These are phyloP conservation scores for Yamadazyma jaroonii DNA, from an alignment of 1,139 yeast genomes.

Conservation along the genomic window DNA sequence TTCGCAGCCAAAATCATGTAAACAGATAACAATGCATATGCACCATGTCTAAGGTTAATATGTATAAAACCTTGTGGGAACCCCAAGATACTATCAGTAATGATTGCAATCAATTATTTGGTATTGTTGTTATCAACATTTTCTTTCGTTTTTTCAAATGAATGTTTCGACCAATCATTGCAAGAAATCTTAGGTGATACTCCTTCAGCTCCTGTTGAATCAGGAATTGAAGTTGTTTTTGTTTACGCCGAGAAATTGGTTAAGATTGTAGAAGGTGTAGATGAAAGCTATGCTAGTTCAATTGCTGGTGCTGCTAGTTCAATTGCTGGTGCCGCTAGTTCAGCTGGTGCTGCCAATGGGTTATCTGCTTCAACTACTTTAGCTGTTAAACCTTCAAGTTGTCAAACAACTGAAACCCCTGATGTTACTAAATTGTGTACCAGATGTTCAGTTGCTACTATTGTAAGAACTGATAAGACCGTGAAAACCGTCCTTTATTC, in stretches of 20 bases:
- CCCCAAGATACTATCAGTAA: background rate
- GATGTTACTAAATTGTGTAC: conserved; percentile 5
- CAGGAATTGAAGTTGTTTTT: conserved; percentile 8
- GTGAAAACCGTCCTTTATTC: conserved; percentile 3
- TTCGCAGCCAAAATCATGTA: too few relatives aligned
- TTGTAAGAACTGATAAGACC: conserved; percentile 1
- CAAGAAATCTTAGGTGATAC: conserved; percentile 6
- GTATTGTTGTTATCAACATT: background rate
- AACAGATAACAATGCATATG: too few relatives aligned
- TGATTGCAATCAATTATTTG: background rate
- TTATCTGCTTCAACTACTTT: too few relatives aligned
- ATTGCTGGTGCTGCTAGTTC: background rate
- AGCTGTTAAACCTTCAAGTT: conserved; percentile 1
- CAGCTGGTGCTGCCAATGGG: background rate
- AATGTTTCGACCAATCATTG: conserved; percentile 5
- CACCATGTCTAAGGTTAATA: too few relatives aligned
- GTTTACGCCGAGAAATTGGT: conserved; percentile 4
- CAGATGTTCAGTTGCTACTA: conserved; percentile 7
- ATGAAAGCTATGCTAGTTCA: background rate
- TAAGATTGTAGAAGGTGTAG: too few relatives aligned
- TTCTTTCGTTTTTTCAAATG: conserved; percentile 1
- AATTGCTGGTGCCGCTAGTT: background rate
- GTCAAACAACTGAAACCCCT: background rate
- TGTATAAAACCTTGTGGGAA: too few relatives aligned
- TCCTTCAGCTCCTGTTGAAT: background rate